These are phyloP conservation scores for Pugionium dolabratum DNA, from an alignment of 345 rosid genomes.

Conservation along the genomic window DNA sequence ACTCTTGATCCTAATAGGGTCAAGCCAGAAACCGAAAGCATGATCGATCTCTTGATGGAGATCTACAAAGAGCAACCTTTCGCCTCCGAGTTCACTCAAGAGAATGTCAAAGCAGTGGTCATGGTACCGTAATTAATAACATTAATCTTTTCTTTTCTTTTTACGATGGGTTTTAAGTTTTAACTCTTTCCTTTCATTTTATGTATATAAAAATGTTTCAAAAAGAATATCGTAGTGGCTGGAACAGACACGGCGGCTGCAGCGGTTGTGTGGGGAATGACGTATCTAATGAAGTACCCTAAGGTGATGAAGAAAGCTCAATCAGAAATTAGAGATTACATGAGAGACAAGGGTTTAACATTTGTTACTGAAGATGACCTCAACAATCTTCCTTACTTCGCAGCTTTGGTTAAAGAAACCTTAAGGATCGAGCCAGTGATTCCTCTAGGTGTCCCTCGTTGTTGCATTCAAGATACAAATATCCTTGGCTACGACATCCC, in stretches of 20 bases:
- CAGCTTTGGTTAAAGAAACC: slow-evolving; percentile 44
- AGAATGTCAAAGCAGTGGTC: slow-evolving; percentile 40
- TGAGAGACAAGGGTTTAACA: slow-evolving; percentile 9
- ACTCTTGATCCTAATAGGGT: slow-evolving; percentile 37
- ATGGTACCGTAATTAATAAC: slow-evolving; percentile 19
- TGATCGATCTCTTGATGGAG: slow-evolving; percentile 38
- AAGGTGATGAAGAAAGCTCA: slow-evolving; percentile 40
- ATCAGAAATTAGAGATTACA: slow-evolving; percentile 28
- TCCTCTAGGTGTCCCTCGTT: slow-evolving; percentile 42
- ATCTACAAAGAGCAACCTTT: slow-evolving; percentile 34
- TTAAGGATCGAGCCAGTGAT: slow-evolving; percentile 37
- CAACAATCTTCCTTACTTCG: slow-evolving; percentile 39
- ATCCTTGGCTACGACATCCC: slow-evolving; percentile 41
- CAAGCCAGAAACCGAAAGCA: slow-evolving; percentile 42
- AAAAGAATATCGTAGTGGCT: slow-evolving; percentile 35
- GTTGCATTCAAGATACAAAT: slow-evolving; percentile 36
- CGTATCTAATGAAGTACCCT: slow-evolving; percentile 42
- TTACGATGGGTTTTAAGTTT: neutral
- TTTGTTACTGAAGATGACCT: slow-evolving; percentile 42
- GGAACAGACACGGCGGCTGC: slow-evolving; percentile 45
- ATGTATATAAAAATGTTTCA: neutral
- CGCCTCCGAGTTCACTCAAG: slow-evolving; percentile 29
- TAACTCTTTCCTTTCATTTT: neutral
- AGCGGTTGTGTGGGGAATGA: slow-evolving; percentile 46
- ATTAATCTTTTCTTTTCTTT: no score